Conservation (phyloP, 2,329 filamentous ascomycete species). For the Ascocoryne sarcoides region DNA sequence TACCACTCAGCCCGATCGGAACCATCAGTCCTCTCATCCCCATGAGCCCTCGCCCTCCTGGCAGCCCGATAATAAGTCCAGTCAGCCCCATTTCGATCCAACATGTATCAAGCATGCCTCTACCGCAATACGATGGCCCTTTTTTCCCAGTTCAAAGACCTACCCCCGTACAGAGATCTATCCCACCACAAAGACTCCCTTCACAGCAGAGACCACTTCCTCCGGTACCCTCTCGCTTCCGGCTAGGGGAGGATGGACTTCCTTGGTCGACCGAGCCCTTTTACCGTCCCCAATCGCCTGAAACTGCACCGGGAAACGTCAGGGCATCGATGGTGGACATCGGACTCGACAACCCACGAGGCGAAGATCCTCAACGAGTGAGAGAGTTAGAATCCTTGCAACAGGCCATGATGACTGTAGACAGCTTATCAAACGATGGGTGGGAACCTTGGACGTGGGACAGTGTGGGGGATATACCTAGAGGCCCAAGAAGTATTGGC, state of each 20-base stretch:
- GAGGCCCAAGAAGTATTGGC: constrained; percentile 24
- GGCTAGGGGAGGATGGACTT: constrained; percentile 25
- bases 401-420: constrained; percentile 29
- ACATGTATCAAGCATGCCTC: too few relatives aligned
- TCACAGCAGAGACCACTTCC: constrained; percentile 24
- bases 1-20: constrained; percentile 7
- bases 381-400: constrained; percentile 24
- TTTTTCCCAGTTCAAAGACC: too few relatives aligned
- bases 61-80: too few relatives aligned
- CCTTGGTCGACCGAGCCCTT: constrained; percentile 27
- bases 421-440: constrained; percentile 21
- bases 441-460: constrained; percentile 24
- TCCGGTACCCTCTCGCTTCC: constrained; percentile 24
- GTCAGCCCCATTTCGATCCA: too few relatives aligned
- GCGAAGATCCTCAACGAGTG: constrained; percentile 24
- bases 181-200: too few relatives aligned
- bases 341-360: constrained; percentile 14
- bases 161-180: too few relatives aligned
- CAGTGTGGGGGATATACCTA: constrained; percentile 17
- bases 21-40: constrained; percentile 10
- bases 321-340: constrained; percentile 4
- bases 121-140: too few relatives aligned
- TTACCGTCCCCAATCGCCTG: constrained; percentile 15
- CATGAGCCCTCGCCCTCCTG: too few relatives aligned
- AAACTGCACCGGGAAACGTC: constrained; percentile 1